Conservation (phyloP, 73 alveolate species). For the Paramecium caudatum region DNA sequence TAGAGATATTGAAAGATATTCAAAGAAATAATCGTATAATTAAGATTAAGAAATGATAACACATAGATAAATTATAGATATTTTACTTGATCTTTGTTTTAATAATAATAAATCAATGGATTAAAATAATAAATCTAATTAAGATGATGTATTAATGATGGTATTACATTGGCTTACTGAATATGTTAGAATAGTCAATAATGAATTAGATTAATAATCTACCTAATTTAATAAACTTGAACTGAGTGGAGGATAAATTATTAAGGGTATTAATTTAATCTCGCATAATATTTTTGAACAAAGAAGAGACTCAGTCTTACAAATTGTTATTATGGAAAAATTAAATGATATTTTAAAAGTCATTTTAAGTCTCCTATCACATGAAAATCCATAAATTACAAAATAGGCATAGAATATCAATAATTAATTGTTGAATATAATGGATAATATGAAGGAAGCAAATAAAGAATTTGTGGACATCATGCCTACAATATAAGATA, state of each 20-base stretch:
- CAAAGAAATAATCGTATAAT: background rate
- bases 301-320: constrained; percentile 2
- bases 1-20: constrained; percentile 33
- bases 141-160: background rate
- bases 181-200: constrained; percentile 21
- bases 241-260: constrained; percentile 51
- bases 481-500: constrained; percentile 60
- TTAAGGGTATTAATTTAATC: background rate
- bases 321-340: constrained; percentile 59
- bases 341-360: background rate
- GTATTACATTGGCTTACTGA: constrained; percentile 50
- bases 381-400: background rate
- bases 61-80: constrained; percentile 50
- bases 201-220: background rate
- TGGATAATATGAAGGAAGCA: constrained; percentile 47
- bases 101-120: too few relatives aligned
- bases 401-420: background rate
- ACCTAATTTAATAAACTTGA: background rate
- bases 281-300: constrained; percentile 13
- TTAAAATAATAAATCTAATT: background rate
- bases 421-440: background rate
- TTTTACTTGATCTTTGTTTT: background rate
- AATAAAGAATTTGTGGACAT: constrained; percentile 64
- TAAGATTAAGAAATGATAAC: constrained; percentile 42
- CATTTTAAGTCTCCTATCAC: background rate